These are phyloP conservation scores for Pichia sp. DNA, from an alignment of 1,139 yeast species.

Conservation along the genomic window DNA sequence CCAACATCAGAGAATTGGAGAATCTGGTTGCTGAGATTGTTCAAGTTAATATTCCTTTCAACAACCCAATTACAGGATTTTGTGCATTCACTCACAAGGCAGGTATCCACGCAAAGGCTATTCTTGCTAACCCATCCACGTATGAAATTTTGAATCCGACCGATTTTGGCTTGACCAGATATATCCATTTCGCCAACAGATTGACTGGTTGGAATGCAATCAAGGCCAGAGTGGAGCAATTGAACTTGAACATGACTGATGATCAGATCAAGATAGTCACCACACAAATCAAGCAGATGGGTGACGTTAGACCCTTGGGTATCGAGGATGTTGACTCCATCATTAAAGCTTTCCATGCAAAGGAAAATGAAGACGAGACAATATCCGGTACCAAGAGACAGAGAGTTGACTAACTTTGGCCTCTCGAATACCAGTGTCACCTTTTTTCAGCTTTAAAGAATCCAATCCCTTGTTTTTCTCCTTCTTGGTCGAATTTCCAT, in stretches of 20 bases:
- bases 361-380: slow-evolving; percentile 20
- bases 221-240: slow-evolving; percentile 58
- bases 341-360: slow-evolving; percentile 43
- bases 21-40: slow-evolving; percentile 53
- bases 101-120: slow-evolving; percentile 56
- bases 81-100: slow-evolving; percentile 60
- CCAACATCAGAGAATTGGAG: slow-evolving; percentile 49
- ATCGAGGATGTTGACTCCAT: slow-evolving; percentile 41
- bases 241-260: slow-evolving; percentile 50
- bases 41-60: slow-evolving; percentile 51
- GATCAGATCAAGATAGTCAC: slow-evolving; percentile 53
- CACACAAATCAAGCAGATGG: slow-evolving; percentile 46
- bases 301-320: slow-evolving; percentile 55
- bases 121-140: slow-evolving; percentile 53
- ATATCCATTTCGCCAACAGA: slow-evolving; percentile 53
- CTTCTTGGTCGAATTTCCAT: too few species aligned
- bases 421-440: too few species aligned
- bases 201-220: slow-evolving; percentile 59
- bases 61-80: slow-evolving; percentile 56
- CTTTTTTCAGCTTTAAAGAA: too few species aligned
- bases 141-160: slow-evolving; percentile 52
- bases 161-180: slow-evolving; percentile 51
- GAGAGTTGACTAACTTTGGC: slow-evolving; percentile 13
- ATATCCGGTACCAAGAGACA: slow-evolving; percentile 23
- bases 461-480: too few species aligned